These are phyloP conservation scores for Trypanosomatidae sp. DNA, from an alignment of 208 protist genomes.

Conservation along the genomic window DNA sequence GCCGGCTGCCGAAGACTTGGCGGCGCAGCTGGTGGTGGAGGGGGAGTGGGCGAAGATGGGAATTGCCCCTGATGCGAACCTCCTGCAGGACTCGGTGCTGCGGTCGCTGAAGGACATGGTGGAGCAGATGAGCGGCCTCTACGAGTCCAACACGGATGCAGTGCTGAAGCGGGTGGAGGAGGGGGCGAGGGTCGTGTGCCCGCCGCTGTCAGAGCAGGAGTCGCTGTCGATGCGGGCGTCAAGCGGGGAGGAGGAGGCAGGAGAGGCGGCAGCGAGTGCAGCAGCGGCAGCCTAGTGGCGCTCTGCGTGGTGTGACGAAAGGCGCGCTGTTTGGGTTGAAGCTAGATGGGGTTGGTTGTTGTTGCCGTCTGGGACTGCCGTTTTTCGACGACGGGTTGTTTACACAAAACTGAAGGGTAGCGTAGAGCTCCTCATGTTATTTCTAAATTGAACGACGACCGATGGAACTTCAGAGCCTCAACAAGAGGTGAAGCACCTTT, in stretches of 20 bases:
- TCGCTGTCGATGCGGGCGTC: conserved; percentile 23
- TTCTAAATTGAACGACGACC: too few relatives aligned
- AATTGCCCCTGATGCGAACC: conserved; percentile 46
- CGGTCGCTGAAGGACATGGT: conserved; percentile 55
- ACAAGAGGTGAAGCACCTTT: too few relatives aligned
- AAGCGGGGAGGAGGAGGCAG: conserved; percentile 4
- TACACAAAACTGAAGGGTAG: too few relatives aligned
- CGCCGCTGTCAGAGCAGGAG: conserved; percentile 59
- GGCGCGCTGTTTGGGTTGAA: too few relatives aligned
- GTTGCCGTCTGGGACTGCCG: too few relatives aligned
- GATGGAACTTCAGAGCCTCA: too few relatives aligned
- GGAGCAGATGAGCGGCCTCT: conserved; percentile 54
- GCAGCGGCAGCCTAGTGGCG: neutral
- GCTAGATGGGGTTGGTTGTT: too few relatives aligned
- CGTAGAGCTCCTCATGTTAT: too few relatives aligned
- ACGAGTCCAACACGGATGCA: conserved; percentile 58
- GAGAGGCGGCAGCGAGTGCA: neutral
- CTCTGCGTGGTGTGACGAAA: too few relatives aligned
- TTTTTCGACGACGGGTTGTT: too few relatives aligned
- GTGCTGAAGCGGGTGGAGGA: conserved; percentile 74
- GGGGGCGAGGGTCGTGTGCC: conserved; percentile 50
- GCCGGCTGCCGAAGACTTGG: conserved; percentile 71
- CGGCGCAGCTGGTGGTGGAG: conserved; percentile 80
- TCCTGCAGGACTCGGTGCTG: conserved; percentile 62
- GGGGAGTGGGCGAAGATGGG: conserved; percentile 65